A percentile compares a stretch with the other conserved stretches of the same genome.
phyloP scores from a whole-genome alignment of 2,329 filamentous ascomycete species.

The Fusarium nodosum region DNA sequence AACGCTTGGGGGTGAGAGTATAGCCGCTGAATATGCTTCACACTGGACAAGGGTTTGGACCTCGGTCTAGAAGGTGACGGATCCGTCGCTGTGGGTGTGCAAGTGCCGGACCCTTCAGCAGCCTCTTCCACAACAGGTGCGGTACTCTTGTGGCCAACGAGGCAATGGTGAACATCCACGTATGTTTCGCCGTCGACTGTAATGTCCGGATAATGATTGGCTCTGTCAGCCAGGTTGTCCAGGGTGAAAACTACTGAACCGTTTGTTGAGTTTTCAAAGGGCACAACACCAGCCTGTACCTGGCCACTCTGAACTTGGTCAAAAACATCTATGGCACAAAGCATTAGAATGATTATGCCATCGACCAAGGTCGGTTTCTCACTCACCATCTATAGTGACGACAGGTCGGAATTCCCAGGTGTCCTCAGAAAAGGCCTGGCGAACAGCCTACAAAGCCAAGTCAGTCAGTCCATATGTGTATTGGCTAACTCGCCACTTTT shows the following conservation, averaged over 20 bases:
- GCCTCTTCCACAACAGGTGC: constrained; percentile 48
- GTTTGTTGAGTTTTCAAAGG: constrained; percentile 96
- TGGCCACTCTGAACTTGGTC: constrained; percentile 76
- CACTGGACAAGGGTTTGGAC: constrained; percentile 62
- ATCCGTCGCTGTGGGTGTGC: constrained; percentile 63
- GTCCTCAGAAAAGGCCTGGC: constrained; percentile 62
- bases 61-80: constrained; percentile 62
- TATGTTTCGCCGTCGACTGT: constrained; percentile 87
- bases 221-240: constrained; percentile 85
- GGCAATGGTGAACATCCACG: constrained; percentile 87
- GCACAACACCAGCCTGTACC: constrained; percentile 82
- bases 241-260: constrained; percentile 92
- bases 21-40: constrained; percentile 77
- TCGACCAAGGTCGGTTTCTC: background rate
- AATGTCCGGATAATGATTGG: constrained; percentile 74
- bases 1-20: constrained; percentile 97
- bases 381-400: constrained; percentile 64
- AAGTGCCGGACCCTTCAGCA: constrained; percentile 58
- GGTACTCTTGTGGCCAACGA: constrained; percentile 70
- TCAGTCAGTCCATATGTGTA: constrained; percentile 33
- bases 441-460: constrained; percentile 58
- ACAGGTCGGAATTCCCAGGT: constrained; percentile 65
- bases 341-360: constrained; percentile 21
- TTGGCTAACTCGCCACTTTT: constrained; percentile 37
- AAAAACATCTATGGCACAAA: constrained; percentile 75